These are phyloP conservation scores for Allium sativum DNA, from an alignment of 106 monocot genomes.

Conservation along the genomic window DNA sequence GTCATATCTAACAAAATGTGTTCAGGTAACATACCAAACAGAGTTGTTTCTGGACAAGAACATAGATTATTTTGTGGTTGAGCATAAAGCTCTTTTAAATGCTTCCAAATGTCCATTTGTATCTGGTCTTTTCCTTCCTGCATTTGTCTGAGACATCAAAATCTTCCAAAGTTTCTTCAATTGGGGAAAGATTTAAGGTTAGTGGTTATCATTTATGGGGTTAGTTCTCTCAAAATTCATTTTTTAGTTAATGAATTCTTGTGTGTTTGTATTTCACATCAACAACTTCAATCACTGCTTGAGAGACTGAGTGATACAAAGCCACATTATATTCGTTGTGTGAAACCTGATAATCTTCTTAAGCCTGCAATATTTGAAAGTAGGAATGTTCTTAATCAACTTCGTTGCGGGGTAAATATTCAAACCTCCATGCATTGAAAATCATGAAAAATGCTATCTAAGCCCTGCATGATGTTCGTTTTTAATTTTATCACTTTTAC, in stretches of 20 bases:
- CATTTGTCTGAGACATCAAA: conserved; percentile 49
- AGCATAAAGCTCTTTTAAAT: conserved; percentile 59
- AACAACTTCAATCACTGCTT: conserved; percentile 44
- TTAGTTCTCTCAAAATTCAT: neutral
- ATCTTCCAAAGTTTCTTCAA: conserved; percentile 79
- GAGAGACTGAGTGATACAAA: conserved; percentile 37
- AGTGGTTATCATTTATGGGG: neutral
- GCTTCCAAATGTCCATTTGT: conserved; percentile 70
- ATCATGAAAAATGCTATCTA: neutral
- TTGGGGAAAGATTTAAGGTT: conserved; percentile 84
- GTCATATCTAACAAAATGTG: too few relatives aligned
- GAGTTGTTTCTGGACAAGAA: conserved; percentile 61
- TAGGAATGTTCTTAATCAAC: conserved; percentile 51
- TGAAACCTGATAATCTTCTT: conserved; percentile 45
- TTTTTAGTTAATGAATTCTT: neutral
- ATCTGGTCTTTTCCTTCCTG: conserved; percentile 53
- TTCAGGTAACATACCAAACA: conserved; percentile 86
- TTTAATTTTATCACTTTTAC: neutral
- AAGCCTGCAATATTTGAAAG: conserved; percentile 62
- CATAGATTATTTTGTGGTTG: conserved; percentile 67
- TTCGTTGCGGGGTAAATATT: conserved; percentile 44
- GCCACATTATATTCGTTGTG: conserved; percentile 33
- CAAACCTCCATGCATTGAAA: conserved; percentile 4
- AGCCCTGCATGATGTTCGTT: neutral
- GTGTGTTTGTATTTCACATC: conserved; percentile 19